These are phyloP conservation scores for Phialemoniopsis sp. DNA, from an alignment of 2,329 filamentous ascomycete species.

Conservation along the genomic window DNA sequence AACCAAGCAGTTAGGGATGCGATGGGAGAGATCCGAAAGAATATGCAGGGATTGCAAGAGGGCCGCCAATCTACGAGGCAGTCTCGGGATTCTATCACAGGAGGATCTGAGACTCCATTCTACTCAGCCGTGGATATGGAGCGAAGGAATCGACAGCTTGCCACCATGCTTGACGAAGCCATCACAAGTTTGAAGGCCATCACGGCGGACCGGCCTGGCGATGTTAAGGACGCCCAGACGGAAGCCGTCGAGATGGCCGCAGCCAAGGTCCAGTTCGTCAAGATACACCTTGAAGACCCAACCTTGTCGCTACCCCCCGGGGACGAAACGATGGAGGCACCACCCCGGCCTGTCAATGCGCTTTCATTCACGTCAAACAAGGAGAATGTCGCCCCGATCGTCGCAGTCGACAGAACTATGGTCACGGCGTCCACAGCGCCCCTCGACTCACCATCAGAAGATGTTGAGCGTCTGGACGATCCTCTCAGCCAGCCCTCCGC, in stretches of 20 bases:
- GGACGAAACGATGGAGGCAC: slow-evolving; percentile 15
- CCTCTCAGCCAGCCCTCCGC: background rate
- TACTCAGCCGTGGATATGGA: slow-evolving; percentile 49
- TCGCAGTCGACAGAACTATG: slow-evolving; percentile 20
- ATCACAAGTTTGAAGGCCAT: slow-evolving; percentile 59
- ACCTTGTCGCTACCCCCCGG: slow-evolving; percentile 21
- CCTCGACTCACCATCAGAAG: no score
- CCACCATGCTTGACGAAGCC: slow-evolving; percentile 63
- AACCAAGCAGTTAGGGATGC: slow-evolving; percentile 79
- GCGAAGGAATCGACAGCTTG: slow-evolving; percentile 61
- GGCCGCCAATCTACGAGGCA: slow-evolving; percentile 37
- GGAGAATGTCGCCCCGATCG: slow-evolving; percentile 13
- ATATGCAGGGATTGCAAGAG: slow-evolving; percentile 65
- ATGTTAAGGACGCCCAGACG: slow-evolving; percentile 35
- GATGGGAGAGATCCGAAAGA: slow-evolving; percentile 73
- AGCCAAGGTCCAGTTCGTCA: slow-evolving; percentile 63
- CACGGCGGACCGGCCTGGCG: slow-evolving; percentile 29
- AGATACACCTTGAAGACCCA: slow-evolving; percentile 56
- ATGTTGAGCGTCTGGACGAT: no score
- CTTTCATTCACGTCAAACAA: slow-evolving; percentile 12
- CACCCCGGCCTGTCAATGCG: slow-evolving; percentile 6
- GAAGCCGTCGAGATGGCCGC: slow-evolving; percentile 55
- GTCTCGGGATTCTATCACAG: slow-evolving; percentile 26
- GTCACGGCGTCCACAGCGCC: slow-evolving; percentile 9
- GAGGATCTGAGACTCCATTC: slow-evolving; percentile 16